These are phyloP conservation scores for Picea abies DNA, from an alignment of 83 land plant genomes.

Conservation along the genomic window DNA sequence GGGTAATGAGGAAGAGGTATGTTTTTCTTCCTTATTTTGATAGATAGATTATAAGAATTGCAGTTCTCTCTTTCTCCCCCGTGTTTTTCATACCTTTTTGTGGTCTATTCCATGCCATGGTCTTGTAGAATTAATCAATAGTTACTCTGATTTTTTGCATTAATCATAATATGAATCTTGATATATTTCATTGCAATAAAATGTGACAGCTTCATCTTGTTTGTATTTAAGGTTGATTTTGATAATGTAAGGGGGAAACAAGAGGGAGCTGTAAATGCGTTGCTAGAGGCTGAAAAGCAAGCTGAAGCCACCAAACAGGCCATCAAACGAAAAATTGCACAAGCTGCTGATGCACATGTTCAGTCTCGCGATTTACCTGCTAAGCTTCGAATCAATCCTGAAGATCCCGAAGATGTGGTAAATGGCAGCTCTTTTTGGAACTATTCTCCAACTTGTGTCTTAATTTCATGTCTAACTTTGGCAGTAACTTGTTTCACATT, in stretches of 20 bases:
- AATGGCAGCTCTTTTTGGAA: constrained; percentile 20
- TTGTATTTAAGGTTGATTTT: constrained; percentile 73
- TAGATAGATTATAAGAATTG: background rate
- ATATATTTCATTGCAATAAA: no score
- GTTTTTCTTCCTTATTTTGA: background rate
- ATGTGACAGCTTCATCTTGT: background rate
- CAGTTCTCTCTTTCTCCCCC: background rate
- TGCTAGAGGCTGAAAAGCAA: constrained; percentile 88
- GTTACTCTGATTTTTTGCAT: no score
- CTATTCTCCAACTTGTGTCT: background rate
- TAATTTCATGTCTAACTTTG: background rate
- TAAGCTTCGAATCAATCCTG: constrained; percentile 85
- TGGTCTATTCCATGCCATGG: background rate
- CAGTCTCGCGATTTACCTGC: constrained; percentile 70
- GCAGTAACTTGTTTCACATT: background rate
- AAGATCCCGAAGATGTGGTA: constrained; percentile 98
- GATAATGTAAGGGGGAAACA: constrained; percentile 65
- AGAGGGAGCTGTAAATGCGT: constrained; percentile 56
- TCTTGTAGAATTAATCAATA: background rate
- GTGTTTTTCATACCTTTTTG: background rate
- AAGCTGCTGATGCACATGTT: constrained; percentile 68
- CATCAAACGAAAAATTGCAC: constrained; percentile 91
- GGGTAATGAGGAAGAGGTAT: constrained; percentile 98
- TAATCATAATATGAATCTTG: no score
- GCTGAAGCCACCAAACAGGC: constrained; percentile 94